phyloP scores from a whole-genome alignment of 1,284 basidiomycete genomes.

The Tetrapyrgos nigripes region DNA sequence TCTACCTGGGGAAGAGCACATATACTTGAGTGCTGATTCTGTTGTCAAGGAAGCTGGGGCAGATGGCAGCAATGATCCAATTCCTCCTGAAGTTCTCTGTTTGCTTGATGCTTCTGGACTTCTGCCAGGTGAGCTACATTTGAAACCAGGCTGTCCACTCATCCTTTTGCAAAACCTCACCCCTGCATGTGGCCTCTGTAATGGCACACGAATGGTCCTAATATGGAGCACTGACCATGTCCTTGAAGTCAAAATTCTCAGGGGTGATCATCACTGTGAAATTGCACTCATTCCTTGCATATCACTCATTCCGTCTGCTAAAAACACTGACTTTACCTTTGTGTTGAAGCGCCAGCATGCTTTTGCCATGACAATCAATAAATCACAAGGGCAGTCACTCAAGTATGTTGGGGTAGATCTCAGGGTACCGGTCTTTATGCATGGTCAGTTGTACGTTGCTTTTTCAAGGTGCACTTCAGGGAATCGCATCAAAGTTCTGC shows the following conservation, averaged over 20 bases:
- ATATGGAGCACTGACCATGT: constrained; percentile 23
- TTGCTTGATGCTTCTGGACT: no score
- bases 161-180: constrained; percentile 41
- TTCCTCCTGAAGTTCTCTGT: no score
- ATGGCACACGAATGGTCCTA: constrained; percentile 41
- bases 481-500: constrained; percentile 23
- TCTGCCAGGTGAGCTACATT: no score
- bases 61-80: no score
- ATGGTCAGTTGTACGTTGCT: constrained; percentile 39
- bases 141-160: no score
- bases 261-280: constrained; percentile 33
- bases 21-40: no score
- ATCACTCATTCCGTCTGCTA: constrained; percentile 24
- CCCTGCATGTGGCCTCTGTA: constrained; percentile 40
- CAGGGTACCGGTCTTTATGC: constrained; percentile 31
- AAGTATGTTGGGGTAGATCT: constrained; percentile 35
- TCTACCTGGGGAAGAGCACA: no score
- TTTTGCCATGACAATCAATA: constrained; percentile 47
- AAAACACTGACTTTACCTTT: constrained; percentile 26
- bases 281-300: constrained; percentile 32
- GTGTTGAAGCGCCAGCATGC: constrained; percentile 26
- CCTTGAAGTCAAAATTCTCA: constrained; percentile 34
- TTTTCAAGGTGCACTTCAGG: constrained; percentile 28
- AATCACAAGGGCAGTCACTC: constrained; percentile 45
- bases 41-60: no score